Evolutionary conservation across 2,329 filamentous ascomycete species (phyloP).

Genomic region (Diaporthe citriasiana): DNA sequence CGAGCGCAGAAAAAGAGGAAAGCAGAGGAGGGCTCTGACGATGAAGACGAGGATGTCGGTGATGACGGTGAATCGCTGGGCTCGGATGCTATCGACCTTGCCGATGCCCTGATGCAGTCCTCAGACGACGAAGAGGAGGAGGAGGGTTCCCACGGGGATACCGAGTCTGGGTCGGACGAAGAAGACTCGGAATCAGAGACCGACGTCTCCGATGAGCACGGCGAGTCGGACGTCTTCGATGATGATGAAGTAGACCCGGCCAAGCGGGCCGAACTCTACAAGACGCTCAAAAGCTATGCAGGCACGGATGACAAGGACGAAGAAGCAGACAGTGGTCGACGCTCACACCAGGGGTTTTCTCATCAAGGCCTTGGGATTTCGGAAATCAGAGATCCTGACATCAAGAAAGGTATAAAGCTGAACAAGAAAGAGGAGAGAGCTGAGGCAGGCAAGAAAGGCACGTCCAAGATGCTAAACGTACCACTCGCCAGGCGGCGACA

Average conservation of each 20-base stretch:
- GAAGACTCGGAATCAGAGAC: conserved; percentile 59
- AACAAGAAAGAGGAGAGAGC: conserved; percentile 73
- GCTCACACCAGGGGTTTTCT: conserved; percentile 76
- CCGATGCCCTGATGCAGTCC: conserved; percentile 41
- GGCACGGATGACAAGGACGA: conserved; percentile 72
- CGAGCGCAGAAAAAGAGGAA: conserved; percentile 53
- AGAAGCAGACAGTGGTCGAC: conserved; percentile 57
- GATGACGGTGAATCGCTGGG: conserved; percentile 59
- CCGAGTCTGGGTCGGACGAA: conserved; percentile 61
- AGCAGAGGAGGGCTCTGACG: conserved; percentile 47
- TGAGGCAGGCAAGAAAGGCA: conserved; percentile 64
- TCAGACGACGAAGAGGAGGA: conserved; percentile 68
- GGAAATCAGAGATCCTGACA: conserved; percentile 78
- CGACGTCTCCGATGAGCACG: conserved; percentile 46
- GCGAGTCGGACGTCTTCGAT: conserved; percentile 65
- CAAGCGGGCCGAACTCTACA: conserved; percentile 75
- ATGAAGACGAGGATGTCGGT: conserved; percentile 57
- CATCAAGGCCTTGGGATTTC: conserved; percentile 81
- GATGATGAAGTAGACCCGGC: conserved; percentile 62
- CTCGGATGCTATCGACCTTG: conserved; percentile 47
- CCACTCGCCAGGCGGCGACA: conserved; percentile 90
- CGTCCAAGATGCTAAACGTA: conserved; percentile 80
- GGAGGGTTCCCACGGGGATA: conserved; percentile 59
- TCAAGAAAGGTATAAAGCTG: conserved; percentile 85
- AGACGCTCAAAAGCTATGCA: conserved; percentile 77